Evolutionary conservation across 2,329 filamentous ascomycete species (phyloP), one percentile per base, ranked within the genome.

Genomic region (Aspergillus persii): DNA sequence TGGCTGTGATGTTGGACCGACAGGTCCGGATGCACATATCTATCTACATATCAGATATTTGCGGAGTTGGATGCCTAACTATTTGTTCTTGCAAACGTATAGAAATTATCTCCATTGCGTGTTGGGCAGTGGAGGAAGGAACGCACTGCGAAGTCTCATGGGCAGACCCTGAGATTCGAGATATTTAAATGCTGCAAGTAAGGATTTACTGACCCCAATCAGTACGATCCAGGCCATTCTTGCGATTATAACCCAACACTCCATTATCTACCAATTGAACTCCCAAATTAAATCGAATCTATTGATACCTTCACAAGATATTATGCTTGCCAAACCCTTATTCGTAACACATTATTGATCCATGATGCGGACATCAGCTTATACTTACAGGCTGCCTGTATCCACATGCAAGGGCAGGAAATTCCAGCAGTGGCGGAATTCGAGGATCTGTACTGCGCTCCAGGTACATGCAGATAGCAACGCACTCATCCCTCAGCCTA

Each of bases 391-490:
- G 66, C 60, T 47, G 44, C 4, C 3, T 8, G 65, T 72, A 69
- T 15, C 70, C 70, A 57, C 68, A 71, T 4, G 66, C 61, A 15
- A 54, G 53, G 2, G 68, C 69, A 1, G 71, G 68, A 48, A 67
- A 68, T 5, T 60, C 57, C 27, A 74, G 52, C 26, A 71, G 58
- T 15, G 62, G 56, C 15, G 57, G 55, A 9, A 73, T 59, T 48
- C 60, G 57, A 1, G 63, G 53, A 54, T 71, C 70, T 7, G 58
- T 52, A 26, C 62, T 60, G 26, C 59, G 41, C 46, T 72, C 69
- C 46, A 73, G 49, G 49, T 69, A 72, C 60, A 68, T 70, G 51
- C 71, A 74, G 33, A 74, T 72, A 3, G 70, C 69, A 11, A 63
- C 60, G 50, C 70, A 73, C 53, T 74, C 71, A 1, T 53, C 52